A percentile compares a stretch with the other conserved stretches of the same genome.
phyloP scores from a whole-genome alignment of 495 filamentous ascomycete genomes.

The Massariosphaeria phaeospora region DNA sequence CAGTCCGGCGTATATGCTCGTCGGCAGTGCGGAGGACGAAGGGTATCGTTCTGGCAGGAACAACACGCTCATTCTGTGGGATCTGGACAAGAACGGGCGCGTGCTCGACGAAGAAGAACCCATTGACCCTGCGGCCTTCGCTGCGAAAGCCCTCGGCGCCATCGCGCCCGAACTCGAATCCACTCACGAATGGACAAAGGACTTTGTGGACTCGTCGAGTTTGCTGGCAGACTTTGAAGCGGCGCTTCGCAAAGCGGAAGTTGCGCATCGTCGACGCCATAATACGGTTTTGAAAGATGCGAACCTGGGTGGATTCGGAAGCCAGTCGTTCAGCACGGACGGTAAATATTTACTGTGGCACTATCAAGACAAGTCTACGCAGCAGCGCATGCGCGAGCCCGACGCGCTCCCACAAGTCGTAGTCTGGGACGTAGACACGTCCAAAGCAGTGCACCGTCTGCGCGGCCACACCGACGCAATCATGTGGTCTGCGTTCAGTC shows the following conservation, averaged over 20 bases:
- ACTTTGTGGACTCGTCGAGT: neutral
- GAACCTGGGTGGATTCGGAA: neutral
- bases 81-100: constrained; percentile 19
- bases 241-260: constrained; percentile 1
- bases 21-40: neutral
- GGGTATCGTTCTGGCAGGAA: neutral
- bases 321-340: constrained; percentile 6
- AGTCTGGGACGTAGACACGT: constrained; percentile 16
- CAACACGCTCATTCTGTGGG: constrained; percentile 10
- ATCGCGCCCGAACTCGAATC: constrained; percentile 5
- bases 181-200: constrained; percentile 16
- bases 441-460: constrained; percentile 9
- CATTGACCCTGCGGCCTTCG: constrained; percentile 8
- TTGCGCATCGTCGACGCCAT: constrained; percentile 6
- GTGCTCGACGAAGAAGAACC: constrained; percentile 15
- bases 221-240: constrained; percentile 3
- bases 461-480: constrained; percentile 39
- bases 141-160: constrained; percentile 12
- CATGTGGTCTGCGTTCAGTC: constrained; percentile 36
- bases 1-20: constrained; percentile 12
- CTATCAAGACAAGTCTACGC: neutral
- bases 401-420: constrained; percentile 7
- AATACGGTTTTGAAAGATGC: constrained; percentile 4
- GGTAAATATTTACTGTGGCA: constrained; percentile 4
- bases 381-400: neutral